Evolutionary conservation across 768 basidiomycete genomes (phyloP), one percentile per base, ranked within the genome.

Genomic region (Xerocomellus amylosporus): DNA sequence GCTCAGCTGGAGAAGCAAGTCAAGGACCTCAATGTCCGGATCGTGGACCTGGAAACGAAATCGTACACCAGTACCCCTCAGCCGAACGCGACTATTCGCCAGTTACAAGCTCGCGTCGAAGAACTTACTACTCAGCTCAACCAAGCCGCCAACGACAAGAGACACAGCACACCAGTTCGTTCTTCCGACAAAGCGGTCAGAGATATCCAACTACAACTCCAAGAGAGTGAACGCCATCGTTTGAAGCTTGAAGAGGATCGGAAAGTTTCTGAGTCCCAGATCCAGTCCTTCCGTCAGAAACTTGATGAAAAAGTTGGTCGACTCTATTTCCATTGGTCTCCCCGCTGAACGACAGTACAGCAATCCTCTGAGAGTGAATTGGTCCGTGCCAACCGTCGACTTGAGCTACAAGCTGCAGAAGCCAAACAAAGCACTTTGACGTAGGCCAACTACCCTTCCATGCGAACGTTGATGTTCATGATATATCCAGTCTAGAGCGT

Each of bases 1-100:
- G 89, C 88, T 12, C 83, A 78, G 58, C 75, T 94, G 17, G 90
- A 93, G 74, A 93, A 90, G 65, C 87, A 90, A 64, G 77, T 88
- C 65, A 92, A 91, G 64, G 92, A 93, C 48, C 73, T 93, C 31
- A 90, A 91, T 56, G 80, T 90, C 39, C 87, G 85, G 38, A 84
- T 93, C 51, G 84, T 90, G 9, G 91, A 93, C 63, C 77, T 93
- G 17, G 90, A 91, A 68, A 89, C 90, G 1, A 87, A 78, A 63
- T 86, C 89, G 5, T 84, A 90, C 58, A 70, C 83, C 12, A 86
- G 73, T 59, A 78, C 81, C n/a, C 81, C 86, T 14, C 79, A 85
- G 34, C 77, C 84, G 5, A 72, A 79, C 2, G 73, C 78, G 5
- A 75, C 75, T 1, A 79, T 83, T 43, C 76, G 85, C 38, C 81